Percentiles rank a stretch among this genome's conserved stretches.
Conservation (phyloP, 345 rosid genomes). For the Carallia brachiata region DNA sequence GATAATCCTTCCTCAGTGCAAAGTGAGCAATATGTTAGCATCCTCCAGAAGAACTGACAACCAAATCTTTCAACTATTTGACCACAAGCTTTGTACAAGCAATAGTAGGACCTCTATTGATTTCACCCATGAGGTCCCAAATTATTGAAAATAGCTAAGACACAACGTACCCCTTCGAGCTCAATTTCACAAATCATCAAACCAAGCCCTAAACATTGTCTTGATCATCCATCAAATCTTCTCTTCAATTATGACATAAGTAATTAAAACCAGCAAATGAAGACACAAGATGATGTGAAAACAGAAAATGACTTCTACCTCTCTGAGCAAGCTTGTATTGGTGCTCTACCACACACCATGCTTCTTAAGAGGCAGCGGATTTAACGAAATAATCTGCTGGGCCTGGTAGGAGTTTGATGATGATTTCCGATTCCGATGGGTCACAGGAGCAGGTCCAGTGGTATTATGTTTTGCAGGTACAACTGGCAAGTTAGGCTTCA, state of each 20-base stretch:
- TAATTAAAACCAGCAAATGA: not conserved
- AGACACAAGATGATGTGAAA: not conserved
- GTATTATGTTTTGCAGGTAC: constrained; percentile 62
- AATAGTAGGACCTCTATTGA: no score
- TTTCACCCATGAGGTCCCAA: no score
- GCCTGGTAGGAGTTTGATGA: constrained; percentile 77
- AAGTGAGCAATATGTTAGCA: not conserved
- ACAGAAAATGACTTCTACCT: constrained; percentile 48
- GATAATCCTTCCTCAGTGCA: not conserved
- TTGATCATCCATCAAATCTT: not conserved
- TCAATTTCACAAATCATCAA: no score
- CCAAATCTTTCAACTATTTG: no score
- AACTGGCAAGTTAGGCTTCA: constrained; percentile 57
- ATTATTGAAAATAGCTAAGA: no score
- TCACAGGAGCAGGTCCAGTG: constrained; percentile 46
- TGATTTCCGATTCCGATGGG: constrained; percentile 78
- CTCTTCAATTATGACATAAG: not conserved
- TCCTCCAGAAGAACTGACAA: no score
- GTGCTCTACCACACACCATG: constrained; percentile 98
- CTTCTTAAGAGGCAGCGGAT: constrained; percentile 92
- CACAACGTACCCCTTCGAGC: no score
- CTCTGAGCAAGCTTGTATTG: constrained; percentile 89
- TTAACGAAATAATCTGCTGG: constrained; percentile 85
- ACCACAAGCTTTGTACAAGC: no score
- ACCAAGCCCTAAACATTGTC: not conserved